These are phyloP conservation scores for Trametopsis cervina DNA, from an alignment of 768 basidiomycete species.

Conservation along the genomic window DNA sequence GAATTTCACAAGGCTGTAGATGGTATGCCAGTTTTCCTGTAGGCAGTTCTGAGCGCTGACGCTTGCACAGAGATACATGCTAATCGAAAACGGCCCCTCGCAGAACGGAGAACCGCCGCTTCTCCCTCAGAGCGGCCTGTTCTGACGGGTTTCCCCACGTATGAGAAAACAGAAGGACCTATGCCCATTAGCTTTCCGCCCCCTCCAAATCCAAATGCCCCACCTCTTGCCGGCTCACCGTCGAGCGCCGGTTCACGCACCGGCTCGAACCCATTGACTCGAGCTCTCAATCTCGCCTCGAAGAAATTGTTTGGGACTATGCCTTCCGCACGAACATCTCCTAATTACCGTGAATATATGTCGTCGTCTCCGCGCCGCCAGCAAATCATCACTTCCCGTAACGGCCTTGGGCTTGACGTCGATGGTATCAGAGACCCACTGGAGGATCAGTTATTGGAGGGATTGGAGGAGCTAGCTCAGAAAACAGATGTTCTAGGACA, in stretches of 20 bases:
- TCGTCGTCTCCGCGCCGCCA: conserved; percentile 51
- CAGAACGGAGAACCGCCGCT: conserved; percentile 44
- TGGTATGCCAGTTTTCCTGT: too few relatives aligned
- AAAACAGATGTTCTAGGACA: conserved; percentile 92
- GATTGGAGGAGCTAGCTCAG: conserved; percentile 86
- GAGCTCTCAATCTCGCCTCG: conserved; percentile 73
- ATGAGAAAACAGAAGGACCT: conserved; percentile 18
- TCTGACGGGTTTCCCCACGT: conserved; percentile 28
- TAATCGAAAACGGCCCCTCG: conserved; percentile 50
- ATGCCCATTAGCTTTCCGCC: conserved; percentile 60
- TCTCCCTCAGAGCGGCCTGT: conserved; percentile 41
- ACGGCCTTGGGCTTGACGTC: conserved; percentile 26
- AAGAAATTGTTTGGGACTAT: conserved; percentile 72
- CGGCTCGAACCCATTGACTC: conserved; percentile 68
- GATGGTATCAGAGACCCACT: conserved; percentile 50
- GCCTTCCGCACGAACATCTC: conserved; percentile 31
- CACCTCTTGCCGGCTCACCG: conserved; percentile 61
- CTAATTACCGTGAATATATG: conserved; percentile 31
- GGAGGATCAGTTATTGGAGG: conserved; percentile 77
- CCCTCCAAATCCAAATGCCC: conserved; percentile 40
- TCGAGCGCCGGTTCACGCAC: conserved; percentile 53
- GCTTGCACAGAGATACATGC: conserved; percentile 58
- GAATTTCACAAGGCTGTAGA: conserved; percentile 92
- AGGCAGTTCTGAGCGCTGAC: too few relatives aligned
- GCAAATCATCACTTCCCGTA: conserved; percentile 40